Evolutionary conservation across 2,329 filamentous ascomycete species (phyloP), one percentile per base, ranked within the genome.

Genomic region (Fusarium duplospermum): DNA sequence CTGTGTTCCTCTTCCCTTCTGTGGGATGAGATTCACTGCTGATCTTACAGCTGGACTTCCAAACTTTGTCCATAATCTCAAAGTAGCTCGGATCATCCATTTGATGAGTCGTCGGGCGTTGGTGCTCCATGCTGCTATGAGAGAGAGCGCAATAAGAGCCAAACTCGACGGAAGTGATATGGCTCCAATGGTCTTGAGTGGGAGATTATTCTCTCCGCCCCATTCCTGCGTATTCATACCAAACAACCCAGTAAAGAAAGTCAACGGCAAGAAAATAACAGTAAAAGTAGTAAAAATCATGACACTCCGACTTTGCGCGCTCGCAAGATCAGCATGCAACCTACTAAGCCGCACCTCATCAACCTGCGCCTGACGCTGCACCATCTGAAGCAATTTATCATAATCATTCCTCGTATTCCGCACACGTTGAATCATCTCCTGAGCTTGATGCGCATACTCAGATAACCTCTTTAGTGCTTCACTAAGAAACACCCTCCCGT

Each of bases 201-300:
- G 80, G 1, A 86, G 80, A 13, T 87, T 84, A 24, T 86, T 82
- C 18, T 82, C 82, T 2, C 84, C 86, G 33, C 87, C 88, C 90
- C 90, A 91, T 79, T 92, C 89, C 5, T 80, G 82, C 4, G 89
- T 89, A 74, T 92, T 92, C 86, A 92, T 92, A 62, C 90, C 90
- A 64, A 92, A 92, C 1, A 92, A 78, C 4, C 89, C 88, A 0
- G 90, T 92, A 79, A 92, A 92, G 82, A 92, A 92, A 20, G 88
- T 90, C 7, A 92, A 79, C 0, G 90, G 90, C 2, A 92, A 81
- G 81, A 91, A 92, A 22, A 92, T 90, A 66, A 92, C 88, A 11
- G 88, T 90, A 67, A 90, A 89, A 0, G 86, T 90, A 10, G 90
- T 92, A 79, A 92, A 92, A 71, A 92, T 90, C 87, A 92, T 90